Percentiles rank a stretch among this genome's conserved stretches.
These are phyloP conservation scores for Pyrenophora tritici-repentis DNA, from an alignment of 2,329 filamentous ascomycete species.

Conservation along the genomic window DNA sequence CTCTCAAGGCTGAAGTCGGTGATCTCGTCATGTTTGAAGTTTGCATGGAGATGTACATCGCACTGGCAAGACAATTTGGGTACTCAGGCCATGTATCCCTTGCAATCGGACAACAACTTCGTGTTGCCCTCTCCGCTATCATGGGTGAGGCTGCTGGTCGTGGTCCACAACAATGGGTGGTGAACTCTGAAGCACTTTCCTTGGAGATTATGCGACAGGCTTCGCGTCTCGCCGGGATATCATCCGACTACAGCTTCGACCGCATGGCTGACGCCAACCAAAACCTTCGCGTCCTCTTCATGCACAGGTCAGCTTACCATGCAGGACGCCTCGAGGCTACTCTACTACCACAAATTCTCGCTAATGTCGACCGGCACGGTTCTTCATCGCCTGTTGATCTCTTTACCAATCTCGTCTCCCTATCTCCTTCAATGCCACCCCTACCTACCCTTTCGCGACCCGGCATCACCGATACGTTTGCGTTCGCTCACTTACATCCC, in stretches of 20 bases:
- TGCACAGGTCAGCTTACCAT: slow-evolving; percentile 39
- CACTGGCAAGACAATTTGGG: slow-evolving; percentile 31
- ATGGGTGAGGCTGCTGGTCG: slow-evolving; percentile 39
- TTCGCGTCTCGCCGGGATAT: slow-evolving; percentile 39
- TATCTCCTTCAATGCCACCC: slow-evolving; percentile 17
- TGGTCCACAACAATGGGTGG: slow-evolving; percentile 45
- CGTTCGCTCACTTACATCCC: slow-evolving; percentile 15
- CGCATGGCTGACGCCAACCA: slow-evolving; percentile 45
- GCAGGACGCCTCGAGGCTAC: slow-evolving; percentile 34
- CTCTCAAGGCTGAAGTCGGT: slow-evolving; percentile 59
- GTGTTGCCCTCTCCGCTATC: slow-evolving; percentile 47
- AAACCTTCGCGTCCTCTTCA: slow-evolving; percentile 42
- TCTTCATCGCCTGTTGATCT: slow-evolving; percentile 50
- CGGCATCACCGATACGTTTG: slow-evolving; percentile 31
- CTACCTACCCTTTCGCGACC: slow-evolving; percentile 19
- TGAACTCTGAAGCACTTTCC: slow-evolving; percentile 51
- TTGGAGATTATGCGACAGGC: slow-evolving; percentile 53
- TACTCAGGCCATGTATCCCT: slow-evolving; percentile 30
- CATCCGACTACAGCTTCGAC: slow-evolving; percentile 37
- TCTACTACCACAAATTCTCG: slow-evolving; percentile 35
- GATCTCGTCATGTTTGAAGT: slow-evolving; percentile 60
- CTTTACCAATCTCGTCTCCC: slow-evolving; percentile 50
- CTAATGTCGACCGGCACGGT: slow-evolving; percentile 37
- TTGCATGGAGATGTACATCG: slow-evolving; percentile 57
- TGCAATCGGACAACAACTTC: slow-evolving; percentile 31